phyloP scores from a whole-genome alignment of 768 basidiomycete genomes.

The Boletus rubroflammeus region DNA sequence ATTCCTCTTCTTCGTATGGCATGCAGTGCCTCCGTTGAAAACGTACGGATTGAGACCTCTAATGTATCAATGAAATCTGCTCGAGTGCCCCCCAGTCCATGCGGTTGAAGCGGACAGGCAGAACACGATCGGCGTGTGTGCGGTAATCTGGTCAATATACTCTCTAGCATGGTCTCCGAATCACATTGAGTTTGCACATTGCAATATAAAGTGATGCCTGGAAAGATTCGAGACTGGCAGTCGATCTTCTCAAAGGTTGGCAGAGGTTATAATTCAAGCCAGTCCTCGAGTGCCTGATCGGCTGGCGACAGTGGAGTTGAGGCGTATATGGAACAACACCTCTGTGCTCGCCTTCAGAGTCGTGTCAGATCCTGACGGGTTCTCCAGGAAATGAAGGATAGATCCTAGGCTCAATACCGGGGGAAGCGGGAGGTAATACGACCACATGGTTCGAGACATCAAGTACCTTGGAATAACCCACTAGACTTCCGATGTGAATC shows the following conservation, averaged over 20 bases:
- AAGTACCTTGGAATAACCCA: not conserved
- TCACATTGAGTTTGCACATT: not conserved
- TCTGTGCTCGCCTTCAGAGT: not conserved
- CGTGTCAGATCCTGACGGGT: not conserved
- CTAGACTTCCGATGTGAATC: not conserved
- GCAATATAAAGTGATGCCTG: not conserved
- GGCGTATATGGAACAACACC: not conserved
- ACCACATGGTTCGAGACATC: not conserved
- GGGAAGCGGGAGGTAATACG: not conserved
- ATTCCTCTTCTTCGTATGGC: not conserved
- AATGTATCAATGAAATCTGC: not conserved
- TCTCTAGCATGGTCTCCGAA: not conserved
- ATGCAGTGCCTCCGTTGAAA: not conserved
- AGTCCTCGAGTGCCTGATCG: conserved; percentile 1
- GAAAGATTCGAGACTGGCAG: not conserved
- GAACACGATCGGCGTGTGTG: not conserved
- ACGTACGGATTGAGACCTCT: not conserved
- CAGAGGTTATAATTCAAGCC: not conserved
- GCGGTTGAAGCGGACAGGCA: not conserved
- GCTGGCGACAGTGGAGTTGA: not conserved
- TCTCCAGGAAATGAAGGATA: not conserved
- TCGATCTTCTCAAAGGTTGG: not conserved
- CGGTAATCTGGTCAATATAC: not conserved
- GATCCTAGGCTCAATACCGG: not conserved
- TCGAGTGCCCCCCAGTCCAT: not conserved